Evolutionary conservation across 257 asterid genomes (phyloP).

Genomic region (Coffea canephora): DNA sequence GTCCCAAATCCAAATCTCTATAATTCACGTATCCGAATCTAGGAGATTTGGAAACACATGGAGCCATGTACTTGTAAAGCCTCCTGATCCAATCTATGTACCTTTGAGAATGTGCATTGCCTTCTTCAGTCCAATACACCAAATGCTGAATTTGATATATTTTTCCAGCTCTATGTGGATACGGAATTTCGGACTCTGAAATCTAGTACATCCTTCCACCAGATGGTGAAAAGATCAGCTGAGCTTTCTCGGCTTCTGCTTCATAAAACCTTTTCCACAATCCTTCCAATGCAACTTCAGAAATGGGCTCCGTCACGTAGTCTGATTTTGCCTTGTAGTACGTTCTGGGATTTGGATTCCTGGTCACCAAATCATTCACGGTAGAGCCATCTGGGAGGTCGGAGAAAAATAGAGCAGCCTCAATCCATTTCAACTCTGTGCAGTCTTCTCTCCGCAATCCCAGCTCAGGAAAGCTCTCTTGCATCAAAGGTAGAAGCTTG

Average conservation of each 20-base stretch:
- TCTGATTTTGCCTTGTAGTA: conserved; percentile 49
- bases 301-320: conserved; percentile 28
- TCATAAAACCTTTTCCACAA: conserved; percentile 32
- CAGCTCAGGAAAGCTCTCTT: conserved; percentile 40
- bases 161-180: conserved; percentile 45
- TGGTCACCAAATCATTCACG: conserved; percentile 22
- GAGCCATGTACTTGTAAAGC: conserved; percentile 30
- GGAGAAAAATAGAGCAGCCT: conserved; percentile 36
- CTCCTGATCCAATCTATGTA: conserved; percentile 39
- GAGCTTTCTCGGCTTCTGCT: conserved; percentile 23
- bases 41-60: conserved; percentile 39
- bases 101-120: conserved; percentile 16
- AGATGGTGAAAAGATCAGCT: conserved; percentile 37
- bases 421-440: conserved; percentile 42
- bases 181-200: conserved; percentile 29
- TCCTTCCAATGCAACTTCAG: conserved; percentile 28
- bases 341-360: conserved; percentile 27
- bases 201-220: conserved; percentile 43
- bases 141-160: conserved; percentile 38
- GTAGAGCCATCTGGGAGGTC: conserved; percentile 41
- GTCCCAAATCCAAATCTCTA: conserved; percentile 49
- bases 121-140: conserved; percentile 29
- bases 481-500: conserved; percentile 29
- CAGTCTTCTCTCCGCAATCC: conserved; percentile 39
- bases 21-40: conserved; percentile 38